phyloP scores from a whole-genome alignment of 352 stramenopile species.

The Globisporangium parvum region DNA sequence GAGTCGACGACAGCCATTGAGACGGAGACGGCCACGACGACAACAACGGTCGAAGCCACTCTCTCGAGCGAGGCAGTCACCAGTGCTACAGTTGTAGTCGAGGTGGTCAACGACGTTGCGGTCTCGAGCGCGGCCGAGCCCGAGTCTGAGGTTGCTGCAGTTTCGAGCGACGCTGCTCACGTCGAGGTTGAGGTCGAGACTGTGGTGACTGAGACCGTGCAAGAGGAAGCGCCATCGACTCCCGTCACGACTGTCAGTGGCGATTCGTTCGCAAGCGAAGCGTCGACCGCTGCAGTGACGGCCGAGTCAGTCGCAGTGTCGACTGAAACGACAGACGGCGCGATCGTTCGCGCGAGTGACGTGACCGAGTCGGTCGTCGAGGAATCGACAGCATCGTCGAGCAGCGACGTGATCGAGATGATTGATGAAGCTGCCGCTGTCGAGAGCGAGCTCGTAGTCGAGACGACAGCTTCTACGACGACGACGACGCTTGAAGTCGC shows the following conservation, averaged over 20 bases:
- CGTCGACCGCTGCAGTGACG: neutral
- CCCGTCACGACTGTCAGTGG: neutral
- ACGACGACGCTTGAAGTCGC: too few relatives aligned
- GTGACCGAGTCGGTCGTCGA: neutral
- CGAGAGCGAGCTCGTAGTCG: neutral
- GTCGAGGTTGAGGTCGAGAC: conserved; percentile 1
- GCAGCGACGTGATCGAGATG: neutral
- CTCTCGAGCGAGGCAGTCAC: neutral
- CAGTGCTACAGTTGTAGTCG: neutral
- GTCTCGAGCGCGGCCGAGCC: neutral
- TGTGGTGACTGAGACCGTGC: too few relatives aligned
- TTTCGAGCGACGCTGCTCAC: neutral
- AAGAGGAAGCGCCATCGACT: neutral
- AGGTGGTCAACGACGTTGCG: neutral
- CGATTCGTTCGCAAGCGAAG: neutral
- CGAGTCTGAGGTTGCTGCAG: neutral
- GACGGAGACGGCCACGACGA: too few relatives aligned
- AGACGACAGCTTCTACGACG: neutral
- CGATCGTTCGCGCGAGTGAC: too few relatives aligned
- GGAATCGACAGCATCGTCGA: too few relatives aligned
- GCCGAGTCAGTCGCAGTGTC: neutral
- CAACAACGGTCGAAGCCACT: too few relatives aligned
- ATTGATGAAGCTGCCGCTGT: neutral
- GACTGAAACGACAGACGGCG: too few relatives aligned
- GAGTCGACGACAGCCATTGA: neutral